phyloP scores from a whole-genome alignment of 164 flowering plant species.

The Vitis rupestris region DNA sequence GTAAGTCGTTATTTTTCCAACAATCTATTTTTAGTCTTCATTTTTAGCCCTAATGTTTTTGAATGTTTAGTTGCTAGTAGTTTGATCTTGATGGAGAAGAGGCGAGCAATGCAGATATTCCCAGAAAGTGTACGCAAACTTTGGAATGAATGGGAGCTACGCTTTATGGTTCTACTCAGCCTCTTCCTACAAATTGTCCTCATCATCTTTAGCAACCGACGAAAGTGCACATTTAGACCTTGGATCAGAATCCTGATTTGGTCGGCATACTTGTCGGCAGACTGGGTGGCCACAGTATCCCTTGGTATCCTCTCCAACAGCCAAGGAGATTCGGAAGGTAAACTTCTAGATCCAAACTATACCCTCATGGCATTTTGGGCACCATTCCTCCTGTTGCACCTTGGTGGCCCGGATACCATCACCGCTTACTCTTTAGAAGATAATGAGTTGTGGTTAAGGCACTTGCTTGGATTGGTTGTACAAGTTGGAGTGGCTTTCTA shows the following conservation, averaged over 20 bases:
- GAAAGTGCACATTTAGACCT: conserved; percentile 3
- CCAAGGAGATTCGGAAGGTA: not conserved
- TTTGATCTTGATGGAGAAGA: too few species aligned
- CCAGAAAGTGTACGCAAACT: too few species aligned
- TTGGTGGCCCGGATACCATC: conserved; percentile 33
- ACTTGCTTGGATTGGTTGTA: conserved; percentile 4
- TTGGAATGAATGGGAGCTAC: conserved; percentile 13
- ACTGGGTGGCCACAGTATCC: conserved; percentile 13
- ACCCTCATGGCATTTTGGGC: conserved; percentile 17
- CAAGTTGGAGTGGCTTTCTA: conserved; percentile 4
- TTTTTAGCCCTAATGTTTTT: too few species aligned
- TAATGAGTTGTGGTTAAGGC: conserved; percentile 27
- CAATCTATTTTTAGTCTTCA: too few species aligned
- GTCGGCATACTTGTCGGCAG: conserved; percentile 17
- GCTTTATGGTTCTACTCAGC: conserved; percentile 7
- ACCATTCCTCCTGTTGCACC: conserved; percentile 27
- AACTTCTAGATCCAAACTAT: not conserved
- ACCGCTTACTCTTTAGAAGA: conserved; percentile 33
- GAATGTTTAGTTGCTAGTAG: too few species aligned
- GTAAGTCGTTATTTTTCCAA: too few species aligned
- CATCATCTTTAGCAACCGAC: conserved; percentile 5
- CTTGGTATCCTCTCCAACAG: conserved; percentile 10
- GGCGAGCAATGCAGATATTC: too few species aligned
- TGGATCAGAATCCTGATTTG: conserved; percentile 4
- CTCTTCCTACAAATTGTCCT: conserved; percentile 12